phyloP scores from a whole-genome alignment of 140 eudicot species.

The Stevia rebaudiana region DNA sequence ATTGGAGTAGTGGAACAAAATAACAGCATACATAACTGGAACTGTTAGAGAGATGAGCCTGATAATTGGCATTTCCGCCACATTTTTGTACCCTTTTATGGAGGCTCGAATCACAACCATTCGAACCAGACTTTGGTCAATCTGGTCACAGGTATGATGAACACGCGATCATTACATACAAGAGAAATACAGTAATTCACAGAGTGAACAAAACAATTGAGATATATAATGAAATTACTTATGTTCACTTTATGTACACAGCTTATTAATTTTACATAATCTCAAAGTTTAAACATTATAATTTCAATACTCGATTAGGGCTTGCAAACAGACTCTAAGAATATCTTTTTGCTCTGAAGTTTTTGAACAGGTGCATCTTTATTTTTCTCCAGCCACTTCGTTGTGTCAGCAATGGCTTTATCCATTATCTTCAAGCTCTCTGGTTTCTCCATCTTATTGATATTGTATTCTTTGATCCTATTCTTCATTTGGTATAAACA shows the following conservation, averaged over 20 bases:
- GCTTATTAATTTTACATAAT: no score
- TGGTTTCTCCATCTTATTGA: background rate
- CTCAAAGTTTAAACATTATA: background rate
- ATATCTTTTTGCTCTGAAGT: background rate
- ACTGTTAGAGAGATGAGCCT: conserved; percentile 80
- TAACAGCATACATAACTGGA: conserved; percentile 74
- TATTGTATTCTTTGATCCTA: background rate
- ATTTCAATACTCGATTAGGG: background rate
- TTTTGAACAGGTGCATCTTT: conserved; percentile 2
- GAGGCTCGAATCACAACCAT: conserved; percentile 67
- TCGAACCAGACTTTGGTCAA: conserved; percentile 91
- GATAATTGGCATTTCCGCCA: conserved; percentile 71
- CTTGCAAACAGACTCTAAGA: background rate
- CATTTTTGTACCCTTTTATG: conserved; percentile 68
- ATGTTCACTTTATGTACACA: no score
- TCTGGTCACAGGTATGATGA: conserved; percentile 94
- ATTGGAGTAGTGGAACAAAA: conserved; percentile 82
- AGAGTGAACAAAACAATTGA: no score
- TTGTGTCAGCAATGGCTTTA: conserved; percentile 7
- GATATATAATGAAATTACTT: no score
- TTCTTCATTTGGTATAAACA: conserved; percentile 14
- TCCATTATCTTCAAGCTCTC: conserved; percentile 12
- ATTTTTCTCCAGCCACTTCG: conserved; percentile 19
- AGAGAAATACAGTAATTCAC: no score
- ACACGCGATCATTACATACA: no score